Percentiles rank a stretch among this genome's conserved stretches.
phyloP scores from a whole-genome alignment of 768 basidiomycete genomes.

The Ramaria rubella region DNA sequence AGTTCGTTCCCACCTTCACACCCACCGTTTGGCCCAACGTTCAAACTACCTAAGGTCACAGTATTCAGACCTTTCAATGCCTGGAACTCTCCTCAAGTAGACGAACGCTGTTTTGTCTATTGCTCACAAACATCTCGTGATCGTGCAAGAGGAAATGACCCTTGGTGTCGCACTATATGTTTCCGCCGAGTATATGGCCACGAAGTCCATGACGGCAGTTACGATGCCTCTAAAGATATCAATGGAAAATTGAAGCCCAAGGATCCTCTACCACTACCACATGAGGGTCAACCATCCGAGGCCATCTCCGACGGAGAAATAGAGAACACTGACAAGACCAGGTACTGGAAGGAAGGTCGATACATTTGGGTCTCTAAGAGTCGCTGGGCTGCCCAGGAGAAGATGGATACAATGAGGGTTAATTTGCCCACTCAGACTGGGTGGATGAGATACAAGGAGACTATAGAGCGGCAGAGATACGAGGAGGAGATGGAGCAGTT shows the following conservation, averaged over 20 bases:
- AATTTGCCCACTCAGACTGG: neutral
- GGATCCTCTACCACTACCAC: conserved; percentile 2
- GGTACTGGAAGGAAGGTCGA: conserved; percentile 9
- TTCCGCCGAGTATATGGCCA: conserved; percentile 61
- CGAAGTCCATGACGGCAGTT: conserved; percentile 39
- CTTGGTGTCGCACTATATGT: conserved; percentile 53
- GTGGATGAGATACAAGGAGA: conserved; percentile 11
- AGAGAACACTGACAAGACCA: conserved; percentile 7
- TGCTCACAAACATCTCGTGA: conserved; percentile 53
- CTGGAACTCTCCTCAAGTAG: conserved; percentile 45
- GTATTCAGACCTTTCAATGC: conserved; percentile 2
- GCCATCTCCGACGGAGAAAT: conserved; percentile 3
- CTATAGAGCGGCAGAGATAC: neutral
- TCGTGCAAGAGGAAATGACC: conserved; percentile 43
- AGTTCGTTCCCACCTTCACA: neutral
- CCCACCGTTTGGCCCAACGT: neutral
- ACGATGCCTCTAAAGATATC: conserved; percentile 4
- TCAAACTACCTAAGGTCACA: neutral
- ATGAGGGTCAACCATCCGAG: conserved; percentile 7
- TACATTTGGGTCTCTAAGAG: conserved; percentile 8
- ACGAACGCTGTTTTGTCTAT: conserved; percentile 61
- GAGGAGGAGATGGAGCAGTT: neutral
- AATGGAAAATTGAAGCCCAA: conserved; percentile 3
- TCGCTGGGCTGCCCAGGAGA: conserved; percentile 10
- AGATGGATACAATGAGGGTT: conserved; percentile 5